Evolutionary conservation across 805 yeast genomes (phyloP), one percentile per base, ranked within the genome.

Genomic region (Hanseniaspora lindneri): DNA sequence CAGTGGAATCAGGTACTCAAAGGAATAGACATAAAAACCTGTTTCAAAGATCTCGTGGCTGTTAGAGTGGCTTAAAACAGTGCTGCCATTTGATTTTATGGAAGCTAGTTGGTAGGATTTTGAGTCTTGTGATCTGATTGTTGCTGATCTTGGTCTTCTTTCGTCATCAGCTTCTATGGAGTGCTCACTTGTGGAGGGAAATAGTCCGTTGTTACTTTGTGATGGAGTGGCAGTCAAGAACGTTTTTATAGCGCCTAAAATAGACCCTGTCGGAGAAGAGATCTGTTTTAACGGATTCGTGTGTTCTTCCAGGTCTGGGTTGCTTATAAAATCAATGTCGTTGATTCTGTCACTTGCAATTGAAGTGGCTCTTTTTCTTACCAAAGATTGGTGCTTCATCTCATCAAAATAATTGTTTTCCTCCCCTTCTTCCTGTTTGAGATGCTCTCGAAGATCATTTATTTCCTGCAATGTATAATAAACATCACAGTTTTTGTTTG

Each of bases 11-110:
- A 94, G 80, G 51, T 87, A 84, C 63, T 92, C 98, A 63, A 92
- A 89, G 51, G 85, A 82, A 67, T 89, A 92, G 40, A 86, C 73
- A 59, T 92, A 92, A 58, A 88, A 96, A 19, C 97, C 98, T 0
- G 94, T 86, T 20, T 73, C 69, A 55, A 89, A 88, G 3, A 66
- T 63, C 41, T 71, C 72, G 55, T 28, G 47, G 47, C 23, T 48
- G 14, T 42, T 30, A n/a, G 28, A 34, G 41, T 24, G 41, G 34
- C 39, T 34, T 1, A 41, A 35, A 16, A 35, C 10, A 25, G 20
- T 17, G 21, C 32, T 20, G 6, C 28, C 19, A n/a, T 24, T 27
- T 17, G 23, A 32, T 34, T 41, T 25, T 2, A 49, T 46, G 9
- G 21, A 27, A 41, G 27, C 33, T 8, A 32, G 23, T 13, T 20